Base-by-base conservation (phyloP, 2,329 filamentous ascomycete genomes). In the Arthrobotrys conoides region DNA sequence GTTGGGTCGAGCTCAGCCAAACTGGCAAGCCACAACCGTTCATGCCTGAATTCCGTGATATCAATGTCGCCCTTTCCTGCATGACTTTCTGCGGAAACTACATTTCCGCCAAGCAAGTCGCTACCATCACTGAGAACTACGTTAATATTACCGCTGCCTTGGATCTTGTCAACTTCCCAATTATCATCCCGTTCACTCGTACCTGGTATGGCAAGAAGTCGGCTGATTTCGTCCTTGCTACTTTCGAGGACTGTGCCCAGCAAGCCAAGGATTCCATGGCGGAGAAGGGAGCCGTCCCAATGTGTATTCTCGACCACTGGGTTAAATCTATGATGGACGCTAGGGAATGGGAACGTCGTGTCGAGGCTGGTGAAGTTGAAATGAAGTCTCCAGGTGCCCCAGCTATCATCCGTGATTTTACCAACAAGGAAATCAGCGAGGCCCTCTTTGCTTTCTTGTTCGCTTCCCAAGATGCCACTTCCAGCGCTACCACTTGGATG, bases 141-240 rank as follows among this genome's bases (percentile, higher is more conserved):
- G 98, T 97, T 86, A 89, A 95, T 81, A 97, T 98, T 84, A 98
- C 96, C 14, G 95, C 92, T 73, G 96, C 96, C 22, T 89, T 98
- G 81, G 96, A 99, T 85, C 89, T 98, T 57, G 96, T 99, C 87
- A 98, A 98, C 87, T 97, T 98, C 87, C 95, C 96, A 76, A 92
- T 98, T 86, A 97, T 98, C 84, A 86, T 98, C 48, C 95, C 95
- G 46, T 98, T 90, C 87, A 97, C 94, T 84, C 95, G 94, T 87
- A 94, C 94, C 4, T 98, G 94, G 94, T 96, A 97, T 83, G 96
- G 95, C 82, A 97, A 97, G 89, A 96, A 94, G 87, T 93, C 94
- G 33, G 91, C 95, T 75, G 93, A 97, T 83, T 93, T 97, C 91
- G 93, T 97, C 38, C 87, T 98, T 81, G 89, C 88, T 61, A 94